Evolutionary conservation across 2,329 filamentous ascomycete species (phyloP).

Genomic region (Trichophyton verrucosum): DNA sequence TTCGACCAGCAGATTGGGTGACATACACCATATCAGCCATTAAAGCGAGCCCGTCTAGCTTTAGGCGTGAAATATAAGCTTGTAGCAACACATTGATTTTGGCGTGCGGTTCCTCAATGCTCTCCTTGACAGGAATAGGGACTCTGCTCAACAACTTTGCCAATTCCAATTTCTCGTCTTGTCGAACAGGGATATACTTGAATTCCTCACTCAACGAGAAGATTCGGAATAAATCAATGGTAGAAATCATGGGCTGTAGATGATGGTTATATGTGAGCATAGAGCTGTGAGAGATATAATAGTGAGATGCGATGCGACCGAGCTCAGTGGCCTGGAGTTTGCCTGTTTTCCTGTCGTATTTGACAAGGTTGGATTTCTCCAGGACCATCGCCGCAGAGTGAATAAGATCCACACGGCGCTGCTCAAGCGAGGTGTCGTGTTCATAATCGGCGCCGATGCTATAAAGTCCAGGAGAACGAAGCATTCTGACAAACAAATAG

Average conservation of each 20-base stretch:
- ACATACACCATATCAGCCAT: conserved; percentile 99
- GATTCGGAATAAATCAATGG: conserved; percentile 91
- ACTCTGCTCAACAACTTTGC: conserved; percentile 82
- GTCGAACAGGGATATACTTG: conserved; percentile 95
- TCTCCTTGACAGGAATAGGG: conserved; percentile 93
- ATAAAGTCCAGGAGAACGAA: conserved; percentile 86
- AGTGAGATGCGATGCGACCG: conserved; percentile 90
- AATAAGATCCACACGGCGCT: conserved; percentile 93
- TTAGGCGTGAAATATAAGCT: conserved; percentile 89
- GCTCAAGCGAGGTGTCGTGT: conserved; percentile 78
- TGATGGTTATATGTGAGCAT: conserved; percentile 97
- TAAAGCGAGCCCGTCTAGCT: conserved; percentile 81
- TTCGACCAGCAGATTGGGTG: conserved; percentile 92
- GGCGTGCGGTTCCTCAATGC: conserved; percentile 88
- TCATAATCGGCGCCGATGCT: conserved; percentile 94
- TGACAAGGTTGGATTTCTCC: conserved; percentile 77
- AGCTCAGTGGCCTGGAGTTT: conserved; percentile 84
- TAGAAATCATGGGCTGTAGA: conserved; percentile 81
- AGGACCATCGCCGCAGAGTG: conserved; percentile 83
- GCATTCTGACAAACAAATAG: conserved; percentile 95
- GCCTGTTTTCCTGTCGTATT: conserved; percentile 90
- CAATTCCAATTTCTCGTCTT: conserved; percentile 93
- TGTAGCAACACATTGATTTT: conserved; percentile 98
- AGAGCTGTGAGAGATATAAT: conserved; percentile 92
- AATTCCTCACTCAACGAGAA: conserved; percentile 96